A percentile compares a stretch with the other conserved stretches of the same genome.
These are phyloP conservation scores for Fusarium dimerum DNA, from an alignment of 2,329 filamentous ascomycete genomes.

Conservation along the genomic window DNA sequence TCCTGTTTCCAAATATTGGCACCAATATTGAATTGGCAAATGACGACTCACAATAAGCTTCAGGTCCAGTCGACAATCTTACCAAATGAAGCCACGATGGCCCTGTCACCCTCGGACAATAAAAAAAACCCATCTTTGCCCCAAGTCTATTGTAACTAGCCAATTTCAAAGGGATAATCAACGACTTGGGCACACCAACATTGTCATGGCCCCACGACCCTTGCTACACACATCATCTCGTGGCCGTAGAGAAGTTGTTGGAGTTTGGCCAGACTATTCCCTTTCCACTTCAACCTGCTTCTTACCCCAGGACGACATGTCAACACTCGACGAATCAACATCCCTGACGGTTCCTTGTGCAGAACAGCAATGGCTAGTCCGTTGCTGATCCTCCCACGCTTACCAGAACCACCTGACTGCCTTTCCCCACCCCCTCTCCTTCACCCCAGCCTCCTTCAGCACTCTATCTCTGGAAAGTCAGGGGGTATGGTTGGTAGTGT, in stretches of 20 bases:
- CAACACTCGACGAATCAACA: conserved; percentile 22
- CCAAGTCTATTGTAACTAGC: too few species aligned
- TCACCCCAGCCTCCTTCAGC: too few species aligned
- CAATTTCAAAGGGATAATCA: too few species aligned
- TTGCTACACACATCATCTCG: conserved; percentile 12
- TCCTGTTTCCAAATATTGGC: too few species aligned
- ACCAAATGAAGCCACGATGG: too few species aligned
- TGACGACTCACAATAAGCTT: too few species aligned
- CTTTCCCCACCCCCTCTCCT: conserved; percentile 19
- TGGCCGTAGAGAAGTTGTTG: conserved; percentile 1
- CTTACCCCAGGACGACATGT: conserved; percentile 15
- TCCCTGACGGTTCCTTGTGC: conserved; percentile 18
- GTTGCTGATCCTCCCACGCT: conserved; percentile 5
- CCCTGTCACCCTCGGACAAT: too few species aligned
- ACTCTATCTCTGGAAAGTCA: too few species aligned
- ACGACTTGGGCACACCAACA: background rate
- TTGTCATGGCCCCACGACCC: conserved; percentile 19
- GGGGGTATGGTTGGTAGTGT: background rate
- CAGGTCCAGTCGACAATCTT: too few species aligned
- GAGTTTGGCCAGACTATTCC: conserved; percentile 18
- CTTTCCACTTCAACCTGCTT: conserved; percentile 22
- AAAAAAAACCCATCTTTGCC: too few species aligned
- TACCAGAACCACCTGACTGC: conserved; percentile 30
- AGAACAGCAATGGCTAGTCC: conserved; percentile 1
- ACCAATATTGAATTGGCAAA: too few species aligned